Percentiles rank a stretch among this genome's conserved stretches.
Evolutionary conservation across 495 filamentous ascomycete species (phyloP).

Genomic region (Penicillium angulare): DNA sequence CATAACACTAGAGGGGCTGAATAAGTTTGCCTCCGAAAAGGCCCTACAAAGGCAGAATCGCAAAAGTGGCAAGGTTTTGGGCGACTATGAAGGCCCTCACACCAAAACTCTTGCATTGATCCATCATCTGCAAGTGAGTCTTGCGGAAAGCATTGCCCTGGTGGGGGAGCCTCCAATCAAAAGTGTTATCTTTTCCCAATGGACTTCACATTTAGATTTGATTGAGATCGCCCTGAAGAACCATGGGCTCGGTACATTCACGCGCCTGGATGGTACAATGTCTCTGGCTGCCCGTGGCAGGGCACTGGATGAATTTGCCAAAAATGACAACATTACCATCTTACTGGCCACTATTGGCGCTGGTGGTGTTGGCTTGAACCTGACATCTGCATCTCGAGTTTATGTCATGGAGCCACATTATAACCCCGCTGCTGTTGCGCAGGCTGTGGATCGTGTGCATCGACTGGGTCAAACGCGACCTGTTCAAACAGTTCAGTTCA

Average conservation of each 20-base stretch:
- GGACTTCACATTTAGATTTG: conserved; percentile 92
- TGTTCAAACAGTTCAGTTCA: conserved; percentile 77
- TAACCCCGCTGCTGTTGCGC: conserved; percentile 91
- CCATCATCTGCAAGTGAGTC: conserved; percentile 58
- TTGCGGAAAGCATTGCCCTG: conserved; percentile 56
- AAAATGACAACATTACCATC: conserved; percentile 68
- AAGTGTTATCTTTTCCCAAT: conserved; percentile 88
- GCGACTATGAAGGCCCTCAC: conserved; percentile 77
- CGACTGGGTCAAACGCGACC: conserved; percentile 84
- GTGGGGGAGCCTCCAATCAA: conserved; percentile 70
- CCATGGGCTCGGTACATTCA: conserved; percentile 58
- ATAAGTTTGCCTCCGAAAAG: conserved; percentile 51
- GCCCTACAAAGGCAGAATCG: conserved; percentile 31
- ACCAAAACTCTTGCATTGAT: conserved; percentile 86
- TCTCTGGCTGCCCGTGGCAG: conserved; percentile 63
- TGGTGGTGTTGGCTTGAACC: conserved; percentile 87
- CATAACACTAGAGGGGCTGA: conserved; percentile 63
- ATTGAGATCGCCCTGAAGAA: conserved; percentile 81
- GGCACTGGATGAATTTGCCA: conserved; percentile 72
- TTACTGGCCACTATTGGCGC: conserved; percentile 91
- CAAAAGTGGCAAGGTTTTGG: conserved; percentile 58
- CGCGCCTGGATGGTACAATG: conserved; percentile 90
- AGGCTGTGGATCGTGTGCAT: conserved; percentile 93
- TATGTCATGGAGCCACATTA: conserved; percentile 99
- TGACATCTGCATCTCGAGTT: conserved; percentile 79